Evolutionary conservation across 164 flowering plant species (phyloP), one percentile per base, ranked within the genome.

Genomic region (Tetracentron sinense): DNA sequence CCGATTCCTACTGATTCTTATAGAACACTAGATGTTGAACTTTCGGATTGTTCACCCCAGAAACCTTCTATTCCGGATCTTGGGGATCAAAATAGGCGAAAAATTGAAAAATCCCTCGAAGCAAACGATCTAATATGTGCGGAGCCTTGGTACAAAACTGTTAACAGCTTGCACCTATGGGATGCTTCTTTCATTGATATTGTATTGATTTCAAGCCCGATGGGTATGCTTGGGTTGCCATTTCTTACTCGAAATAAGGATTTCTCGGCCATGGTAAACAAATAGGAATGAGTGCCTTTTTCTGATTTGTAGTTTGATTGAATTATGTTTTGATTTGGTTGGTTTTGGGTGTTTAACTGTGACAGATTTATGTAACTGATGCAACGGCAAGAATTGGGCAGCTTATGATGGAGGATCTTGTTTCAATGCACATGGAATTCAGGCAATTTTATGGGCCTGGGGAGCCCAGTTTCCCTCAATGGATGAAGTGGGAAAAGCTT

Each of bases 201-300:
- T 58, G 89, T 94, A 19, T 58, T 94, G 66, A 86, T 91, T 11
- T 82, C 96, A 6, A 88, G 86, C 55, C 85, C 93, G 0, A 82
- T 78, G 88, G 99, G 96, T 35, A 83, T 91, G 87, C 81, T 94
- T 51, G 99, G 99, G 15, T 68, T 91, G 74, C 97, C 99, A 0
- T 94, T 83, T 75, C 83, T 91, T 20, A 83, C 93, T 47, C 79
- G 80, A 59, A 64, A 22, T 54, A 67, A 77, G 42, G 80, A 72
- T n/a, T 88, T 91, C 65, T 78, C 82, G 19, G 97, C 89, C 1
- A 82, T 86, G 94, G 96, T 92, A 76, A 51, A 6, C 17, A 17
- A 8, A 62, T 7, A n/a, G 53, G 26, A 17, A 20, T 50, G 12
- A 23, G 44, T 38, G 8, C 14, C 15, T 8, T 58, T 53, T 25